Evolutionary conservation across 2,329 filamentous ascomycete genomes (phyloP), one percentile per base, ranked within the genome.

Genomic region (Aspergillus pseudonomiae): DNA sequence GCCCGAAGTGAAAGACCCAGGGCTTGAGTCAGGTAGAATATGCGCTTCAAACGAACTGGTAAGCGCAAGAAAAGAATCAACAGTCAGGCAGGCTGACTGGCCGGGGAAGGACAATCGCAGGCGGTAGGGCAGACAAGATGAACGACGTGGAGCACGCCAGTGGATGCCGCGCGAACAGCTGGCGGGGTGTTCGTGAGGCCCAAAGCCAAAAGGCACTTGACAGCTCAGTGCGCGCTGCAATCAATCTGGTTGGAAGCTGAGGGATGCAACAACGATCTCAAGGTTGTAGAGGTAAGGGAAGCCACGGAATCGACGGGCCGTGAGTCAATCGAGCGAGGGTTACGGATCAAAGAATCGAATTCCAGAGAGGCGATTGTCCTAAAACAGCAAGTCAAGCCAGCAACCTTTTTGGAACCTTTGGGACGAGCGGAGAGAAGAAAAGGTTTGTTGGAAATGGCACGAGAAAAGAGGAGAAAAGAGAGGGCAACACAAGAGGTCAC

Each of bases 101-200:
- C 12, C 21, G 63, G 58, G 57, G 56, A 48, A 58, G 61, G 56
- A 50, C 14, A 62, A 55, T 48, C 21, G 59, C 58, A 61, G 67
- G 66, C 66, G 66, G 67, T 67, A 66, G 68, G 65, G 68, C 61
- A 63, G 61, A 32, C 66, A 67, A 59, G 34, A 59, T 63, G 30
- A 56, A 63, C 68, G 68, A 70, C 68, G 68, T 70, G 68, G 67
- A 70, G 65, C 67, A 64, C 61, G 64, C 59, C 62, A 65, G 59
- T 65, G 63, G 60, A 64, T 61, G 62, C 61, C 46, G 57, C 45
- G 50, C 62, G 59, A 65, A 67, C 67, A 62, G 61, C 60, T 65
- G 63, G 65, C 63, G 55, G 55, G 46, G 50, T 34, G 59, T 63
- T 63, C 56, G 63, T 63, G 60, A 66, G 58, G 65, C 63, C 57